Evolutionary conservation across 2,329 filamentous ascomycete species (phyloP), one percentile per base, ranked within the genome.

Genomic region (Aspergillus puulaauensis): DNA sequence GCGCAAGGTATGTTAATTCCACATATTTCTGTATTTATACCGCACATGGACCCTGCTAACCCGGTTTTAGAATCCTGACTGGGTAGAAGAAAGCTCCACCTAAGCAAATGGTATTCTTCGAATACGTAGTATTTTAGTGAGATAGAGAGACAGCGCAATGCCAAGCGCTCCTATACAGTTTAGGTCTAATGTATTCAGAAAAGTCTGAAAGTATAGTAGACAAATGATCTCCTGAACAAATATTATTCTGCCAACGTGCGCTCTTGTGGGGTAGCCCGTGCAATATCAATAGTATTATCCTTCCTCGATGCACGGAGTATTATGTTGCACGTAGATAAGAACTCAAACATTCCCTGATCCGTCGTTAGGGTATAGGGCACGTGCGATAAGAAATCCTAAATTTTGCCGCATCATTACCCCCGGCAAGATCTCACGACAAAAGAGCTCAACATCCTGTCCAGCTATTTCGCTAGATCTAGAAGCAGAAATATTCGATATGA

Each of bases 1-100:
- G 76, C 89, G 90, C 82, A 98, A 98, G 91, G 93, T 96, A 83
- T 78, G 54, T 85, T 70, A 45, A 53, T 27, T 24, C 27, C 23
- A 9, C 11, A 48, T 17, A 27, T 6, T 6, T 56, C 33, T 15
- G 41, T n/a, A 33, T 6, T 3, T 54, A 33, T 15, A 40, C 39
- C 5, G 21, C 41, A 12, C 44, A 27, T 33, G 12, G 27, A 33
- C 23, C 46, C 21, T 52, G 52, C 71, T 76, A 65, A 74, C 66
- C 12, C 17, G 23, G n/a, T 24, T 52, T 53, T 58, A 79, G 77
- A 79, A 80, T 61, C 77, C 77, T 21, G 76, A 79, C 62, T 80
- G 75, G 72, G 75, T 61, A n/a, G 51, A 54, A 49, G 52, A 54
- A 45, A 71, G 61, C 60, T 71, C 74, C 41, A 70, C 72, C 58